A percentile compares a stretch with the other conserved stretches of the same genome.
phyloP scores from a whole-genome alignment of 352 stramenopile species.

The Phytophthora sp. region DNA sequence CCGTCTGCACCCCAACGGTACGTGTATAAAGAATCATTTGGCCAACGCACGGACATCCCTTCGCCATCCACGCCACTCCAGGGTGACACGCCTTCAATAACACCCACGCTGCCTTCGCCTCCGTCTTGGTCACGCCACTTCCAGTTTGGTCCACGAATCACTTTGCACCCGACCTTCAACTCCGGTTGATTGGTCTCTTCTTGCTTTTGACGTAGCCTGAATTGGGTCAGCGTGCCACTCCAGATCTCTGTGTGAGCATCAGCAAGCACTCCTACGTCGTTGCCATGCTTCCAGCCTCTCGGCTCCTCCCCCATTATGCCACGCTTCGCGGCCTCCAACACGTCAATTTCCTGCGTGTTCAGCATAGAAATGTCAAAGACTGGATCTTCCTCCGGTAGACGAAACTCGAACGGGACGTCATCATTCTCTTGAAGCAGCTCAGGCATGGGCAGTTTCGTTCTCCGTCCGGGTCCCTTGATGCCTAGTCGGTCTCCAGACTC shows the following conservation, averaged over 20 bases:
- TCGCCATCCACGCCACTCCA: conserved; percentile 91
- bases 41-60: conserved; percentile 90
- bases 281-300: conserved; percentile 69
- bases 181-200: conserved; percentile 58
- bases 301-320: conserved; percentile 74
- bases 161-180: conserved; percentile 83
- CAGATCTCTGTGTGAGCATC: conserved; percentile 75
- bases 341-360: conserved; percentile 47
- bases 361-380: conserved; percentile 71
- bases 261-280: conserved; percentile 76
- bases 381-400: conserved; percentile 69
- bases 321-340: conserved; percentile 68
- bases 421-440: conserved; percentile 42
- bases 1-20: conserved; percentile 90
- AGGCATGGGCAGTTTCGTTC: conserved; percentile 35
- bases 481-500: conserved; percentile 43
- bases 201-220: conserved; percentile 52
- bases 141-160: conserved; percentile 91
- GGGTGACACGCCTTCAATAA: conserved; percentile 84
- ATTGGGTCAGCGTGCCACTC: conserved; percentile 82
- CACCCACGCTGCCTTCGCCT: conserved; percentile 80
- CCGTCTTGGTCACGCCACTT: conserved; percentile 91
- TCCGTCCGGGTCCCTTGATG: conserved; percentile 47
- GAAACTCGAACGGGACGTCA: conserved; percentile 61
- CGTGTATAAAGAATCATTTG: conserved; percentile 89